Conservation (phyloP, 768 basidiomycete species). For the Cystofilobasidium bisporidii region DNA sequence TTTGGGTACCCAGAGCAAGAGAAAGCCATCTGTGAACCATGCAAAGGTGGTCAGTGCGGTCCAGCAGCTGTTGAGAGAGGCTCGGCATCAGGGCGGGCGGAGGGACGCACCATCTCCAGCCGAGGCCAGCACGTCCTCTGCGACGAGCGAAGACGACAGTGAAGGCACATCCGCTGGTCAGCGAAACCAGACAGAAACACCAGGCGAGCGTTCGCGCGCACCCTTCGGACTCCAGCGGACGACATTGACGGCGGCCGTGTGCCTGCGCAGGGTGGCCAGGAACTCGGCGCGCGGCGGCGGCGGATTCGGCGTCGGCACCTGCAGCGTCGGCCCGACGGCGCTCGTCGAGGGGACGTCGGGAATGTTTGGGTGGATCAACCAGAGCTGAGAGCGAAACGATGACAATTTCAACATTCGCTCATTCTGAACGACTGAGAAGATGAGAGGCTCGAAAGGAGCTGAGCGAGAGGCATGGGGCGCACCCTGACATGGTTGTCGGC, state of each 20-base stretch:
- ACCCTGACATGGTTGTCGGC: slow-evolving; percentile 96
- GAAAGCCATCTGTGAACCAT: slow-evolving; percentile 69
- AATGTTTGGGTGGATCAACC: slow-evolving; percentile 91
- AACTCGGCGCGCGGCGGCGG: slow-evolving; percentile 88
- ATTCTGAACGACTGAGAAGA: too few species aligned
- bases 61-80: too few species aligned
- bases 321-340: slow-evolving; percentile 28
- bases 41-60: background rate
- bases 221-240: slow-evolving; percentile 93
- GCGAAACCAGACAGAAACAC: too few species aligned
- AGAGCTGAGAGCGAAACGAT: too few species aligned
- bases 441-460: background rate
- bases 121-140: slow-evolving; percentile 85
- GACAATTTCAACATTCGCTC: too few species aligned
- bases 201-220: slow-evolving; percentile 44
- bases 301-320: slow-evolving; percentile 30
- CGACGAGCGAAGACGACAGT: too few species aligned
- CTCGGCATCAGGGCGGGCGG: too few species aligned
- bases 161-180: too few species aligned
- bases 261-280: slow-evolving; percentile 81
- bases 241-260: slow-evolving; percentile 91
- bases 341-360: slow-evolving; percentile 48
- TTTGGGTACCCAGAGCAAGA: slow-evolving; percentile 88
- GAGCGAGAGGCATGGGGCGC: slow-evolving; percentile 41
- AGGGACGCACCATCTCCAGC: slow-evolving; percentile 79